These are phyloP conservation scores for Ascodesmis nigricans DNA, from an alignment of 495 filamentous ascomycete genomes.

Conservation along the genomic window DNA sequence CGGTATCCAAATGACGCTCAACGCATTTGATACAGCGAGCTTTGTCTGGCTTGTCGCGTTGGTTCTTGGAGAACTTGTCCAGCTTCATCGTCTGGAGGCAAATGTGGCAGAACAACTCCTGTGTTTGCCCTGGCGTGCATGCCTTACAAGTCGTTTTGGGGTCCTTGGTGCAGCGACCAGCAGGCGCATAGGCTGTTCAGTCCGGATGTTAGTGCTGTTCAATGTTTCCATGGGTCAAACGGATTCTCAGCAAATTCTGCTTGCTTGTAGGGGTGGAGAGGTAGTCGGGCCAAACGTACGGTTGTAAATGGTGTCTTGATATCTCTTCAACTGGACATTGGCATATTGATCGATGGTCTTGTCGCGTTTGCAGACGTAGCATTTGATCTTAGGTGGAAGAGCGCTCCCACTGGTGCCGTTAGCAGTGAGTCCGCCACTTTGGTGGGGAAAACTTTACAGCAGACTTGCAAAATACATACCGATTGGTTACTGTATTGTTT, in stretches of 20 bases:
- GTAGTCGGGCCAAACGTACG: not conserved
- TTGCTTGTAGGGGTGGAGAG: too few species aligned
- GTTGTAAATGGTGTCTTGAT: conserved; percentile 3
- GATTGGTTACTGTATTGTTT: not conserved
- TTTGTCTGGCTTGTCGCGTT: conserved; percentile 29
- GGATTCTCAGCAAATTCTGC: too few species aligned
- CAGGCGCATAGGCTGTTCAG: conserved; percentile 2
- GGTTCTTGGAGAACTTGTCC: conserved; percentile 30
- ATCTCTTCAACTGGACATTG: conserved; percentile 15
- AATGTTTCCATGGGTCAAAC: not conserved
- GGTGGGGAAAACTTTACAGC: not conserved
- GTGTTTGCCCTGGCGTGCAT: conserved; percentile 22
- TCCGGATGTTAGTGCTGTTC: not conserved
- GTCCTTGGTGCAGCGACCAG: not conserved
- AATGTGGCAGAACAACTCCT: conserved; percentile 22
- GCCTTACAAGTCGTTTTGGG: conserved; percentile 18
- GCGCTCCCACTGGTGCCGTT: conserved; percentile 11
- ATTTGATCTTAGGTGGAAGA: conserved; percentile 6
- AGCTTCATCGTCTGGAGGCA: conserved; percentile 29
- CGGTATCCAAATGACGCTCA: conserved; percentile 13
- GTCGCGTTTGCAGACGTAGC: conserved; percentile 9
- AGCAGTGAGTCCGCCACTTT: not conserved
- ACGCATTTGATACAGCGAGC: conserved; percentile 35
- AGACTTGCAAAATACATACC: not conserved
- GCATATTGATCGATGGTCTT: conserved; percentile 13